phyloP scores from a whole-genome alignment of 768 basidiomycete species.

The Basidioascus undulatus region DNA sequence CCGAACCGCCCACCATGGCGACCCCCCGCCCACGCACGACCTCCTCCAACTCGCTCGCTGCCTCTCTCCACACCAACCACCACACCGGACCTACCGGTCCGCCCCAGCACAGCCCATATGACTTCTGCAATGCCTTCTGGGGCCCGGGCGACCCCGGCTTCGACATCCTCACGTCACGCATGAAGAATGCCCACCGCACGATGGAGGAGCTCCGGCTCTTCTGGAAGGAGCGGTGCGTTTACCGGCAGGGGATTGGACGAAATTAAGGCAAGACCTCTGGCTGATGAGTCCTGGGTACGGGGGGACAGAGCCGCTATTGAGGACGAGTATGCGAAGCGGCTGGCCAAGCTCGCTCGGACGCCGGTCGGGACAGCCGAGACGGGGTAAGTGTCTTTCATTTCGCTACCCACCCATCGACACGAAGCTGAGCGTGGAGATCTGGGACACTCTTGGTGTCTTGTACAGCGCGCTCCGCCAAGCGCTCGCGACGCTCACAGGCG shows the following conservation, averaged over 20 bases:
- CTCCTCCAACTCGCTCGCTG: no score
- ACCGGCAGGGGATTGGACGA: no score
- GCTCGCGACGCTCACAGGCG: constrained; percentile 50
- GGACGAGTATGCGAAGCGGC: constrained; percentile 77
- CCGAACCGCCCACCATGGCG: no score
- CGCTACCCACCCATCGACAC: neutral
- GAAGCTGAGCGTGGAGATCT: neutral
- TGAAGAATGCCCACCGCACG: constrained; percentile 62
- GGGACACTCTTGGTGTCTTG: neutral
- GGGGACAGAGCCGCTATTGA: constrained; percentile 56
- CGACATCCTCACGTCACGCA: constrained; percentile 69
- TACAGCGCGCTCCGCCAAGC: constrained; percentile 55
- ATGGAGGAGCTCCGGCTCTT: constrained; percentile 68
- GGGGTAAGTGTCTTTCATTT: constrained; percentile 34
- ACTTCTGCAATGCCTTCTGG: constrained; percentile 98
- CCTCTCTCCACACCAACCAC: no score
- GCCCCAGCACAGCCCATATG: no score
- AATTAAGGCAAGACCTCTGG: no score
- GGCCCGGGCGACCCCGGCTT: constrained; percentile 63
- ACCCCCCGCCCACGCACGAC: no score
- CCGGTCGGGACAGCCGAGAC: constrained; percentile 71
- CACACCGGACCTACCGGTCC: no score
- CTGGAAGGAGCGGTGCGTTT: constrained; percentile 75
- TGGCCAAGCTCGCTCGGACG: constrained; percentile 52
- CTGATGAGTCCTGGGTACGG: neutral